A percentile compares a stretch with the other conserved stretches of the same genome.
Evolutionary conservation across 2,329 filamentous ascomycete genomes (phyloP).

Genomic region (Colletotrichum destructivum): DNA sequence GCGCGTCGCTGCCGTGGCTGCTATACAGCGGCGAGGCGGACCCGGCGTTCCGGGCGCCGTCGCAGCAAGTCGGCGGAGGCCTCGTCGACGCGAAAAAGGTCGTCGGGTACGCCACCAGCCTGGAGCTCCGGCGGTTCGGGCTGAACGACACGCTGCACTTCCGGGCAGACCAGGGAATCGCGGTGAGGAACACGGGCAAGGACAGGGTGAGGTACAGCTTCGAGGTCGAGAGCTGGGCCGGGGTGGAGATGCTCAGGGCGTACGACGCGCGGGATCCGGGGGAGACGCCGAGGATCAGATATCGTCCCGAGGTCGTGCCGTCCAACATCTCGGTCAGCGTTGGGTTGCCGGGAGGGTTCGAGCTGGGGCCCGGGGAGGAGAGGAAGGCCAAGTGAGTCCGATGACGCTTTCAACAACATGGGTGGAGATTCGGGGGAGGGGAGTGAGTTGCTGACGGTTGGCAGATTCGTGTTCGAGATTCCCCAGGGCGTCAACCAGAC

Average conservation of each 20-base stretch:
- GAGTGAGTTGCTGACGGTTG: background rate
- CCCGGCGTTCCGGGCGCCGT: slow-evolving; percentile 47
- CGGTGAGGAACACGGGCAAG: slow-evolving; percentile 20
- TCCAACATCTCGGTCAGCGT: slow-evolving; percentile 37
- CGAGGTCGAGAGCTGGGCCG: slow-evolving; percentile 36
- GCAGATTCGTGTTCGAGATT: slow-evolving; percentile 44
- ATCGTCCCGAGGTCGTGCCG: slow-evolving; percentile 43
- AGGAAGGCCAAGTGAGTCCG: slow-evolving; percentile 27
- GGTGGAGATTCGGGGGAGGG: fast-evolving
- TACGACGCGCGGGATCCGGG: slow-evolving; percentile 17
- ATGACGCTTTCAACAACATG: no score
- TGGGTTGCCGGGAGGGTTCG: slow-evolving; percentile 41
- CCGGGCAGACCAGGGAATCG: slow-evolving; percentile 32
- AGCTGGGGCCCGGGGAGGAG: slow-evolving; percentile 26
- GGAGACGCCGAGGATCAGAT: slow-evolving; percentile 41
- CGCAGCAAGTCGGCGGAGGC: slow-evolving; percentile 58
- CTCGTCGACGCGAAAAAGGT: slow-evolving; percentile 57
- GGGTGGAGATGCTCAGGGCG: slow-evolving; percentile 45
- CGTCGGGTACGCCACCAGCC: slow-evolving; percentile 51
- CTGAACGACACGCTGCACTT: slow-evolving; percentile 61
- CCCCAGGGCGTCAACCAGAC: slow-evolving; percentile 48
- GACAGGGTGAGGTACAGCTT: slow-evolving; percentile 27
- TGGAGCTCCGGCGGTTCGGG: slow-evolving; percentile 54
- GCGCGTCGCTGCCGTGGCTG: slow-evolving; percentile 46
- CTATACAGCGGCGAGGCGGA: slow-evolving; percentile 7